Conservation (phyloP, 2,329 filamentous ascomycete species). For the Paecilomyces niveus region DNA sequence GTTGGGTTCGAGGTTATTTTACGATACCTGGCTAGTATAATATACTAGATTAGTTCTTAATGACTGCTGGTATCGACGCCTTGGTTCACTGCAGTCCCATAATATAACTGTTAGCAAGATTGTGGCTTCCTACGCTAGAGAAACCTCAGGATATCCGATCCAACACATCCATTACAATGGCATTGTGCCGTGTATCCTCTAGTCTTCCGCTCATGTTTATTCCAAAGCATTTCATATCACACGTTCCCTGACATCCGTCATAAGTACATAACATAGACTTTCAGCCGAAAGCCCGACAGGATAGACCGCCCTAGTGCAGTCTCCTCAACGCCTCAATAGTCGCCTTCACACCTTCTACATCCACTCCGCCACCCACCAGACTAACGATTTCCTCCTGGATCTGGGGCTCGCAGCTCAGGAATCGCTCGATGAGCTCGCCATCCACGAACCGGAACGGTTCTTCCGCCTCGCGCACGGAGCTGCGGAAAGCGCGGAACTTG, state of each 20-base stretch:
- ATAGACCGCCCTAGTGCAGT: constrained; percentile 31
- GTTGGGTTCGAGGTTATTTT: neutral
- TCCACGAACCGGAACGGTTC: constrained; percentile 86
- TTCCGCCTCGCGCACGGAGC: constrained; percentile 59
- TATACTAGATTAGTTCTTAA: neutral
- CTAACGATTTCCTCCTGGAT: constrained; percentile 48
- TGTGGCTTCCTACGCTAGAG: neutral
- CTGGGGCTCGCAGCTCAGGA: constrained; percentile 62
- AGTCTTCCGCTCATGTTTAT: neutral
- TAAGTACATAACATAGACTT: neutral
- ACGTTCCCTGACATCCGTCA: neutral
- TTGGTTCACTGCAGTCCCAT: neutral
- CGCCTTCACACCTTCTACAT: constrained; percentile 54
- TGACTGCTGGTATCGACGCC: neutral
- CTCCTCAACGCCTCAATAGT: constrained; percentile 52
- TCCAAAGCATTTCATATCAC: neutral
- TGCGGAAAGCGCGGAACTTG: constrained; percentile 75
- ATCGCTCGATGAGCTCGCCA: constrained; percentile 81
- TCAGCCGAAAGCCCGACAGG: neutral
- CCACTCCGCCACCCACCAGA: constrained; percentile 45
- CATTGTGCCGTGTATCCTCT: neutral
- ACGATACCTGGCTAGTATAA: neutral
- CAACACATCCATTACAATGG: neutral
- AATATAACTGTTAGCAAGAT: neutral
- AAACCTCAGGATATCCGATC: neutral